Evolutionary conservation across 2,329 filamentous ascomycete genomes (phyloP).

Genomic region (Zymoseptoria tritici): DNA sequence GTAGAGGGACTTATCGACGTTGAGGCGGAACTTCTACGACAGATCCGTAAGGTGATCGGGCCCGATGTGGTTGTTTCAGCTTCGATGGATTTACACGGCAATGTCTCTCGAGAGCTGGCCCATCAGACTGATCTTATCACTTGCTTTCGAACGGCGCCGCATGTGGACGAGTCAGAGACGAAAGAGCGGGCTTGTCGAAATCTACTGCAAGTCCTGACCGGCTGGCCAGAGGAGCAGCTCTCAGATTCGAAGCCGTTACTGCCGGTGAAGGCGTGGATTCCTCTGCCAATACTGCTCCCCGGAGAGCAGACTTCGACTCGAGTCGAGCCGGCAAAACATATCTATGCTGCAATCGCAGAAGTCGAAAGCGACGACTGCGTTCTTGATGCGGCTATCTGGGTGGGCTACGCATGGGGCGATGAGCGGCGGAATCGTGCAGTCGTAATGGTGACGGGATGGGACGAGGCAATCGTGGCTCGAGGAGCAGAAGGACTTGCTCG

Average conservation of each 20-base stretch:
- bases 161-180: slow-evolving; percentile 14
- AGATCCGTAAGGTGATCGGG: slow-evolving; percentile 13
- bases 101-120: slow-evolving; percentile 13
- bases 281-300: slow-evolving; percentile 12
- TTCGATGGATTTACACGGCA: slow-evolving; percentile 19
- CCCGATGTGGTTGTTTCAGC: slow-evolving; percentile 13
- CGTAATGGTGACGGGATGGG: slow-evolving; percentile 16
- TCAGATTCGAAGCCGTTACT: neutral
- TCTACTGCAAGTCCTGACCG: slow-evolving; percentile 7
- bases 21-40: slow-evolving; percentile 13
- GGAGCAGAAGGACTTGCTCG: slow-evolving; percentile 13
- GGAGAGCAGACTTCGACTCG: slow-evolving; percentile 18
- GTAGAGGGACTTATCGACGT: slow-evolving; percentile 14
- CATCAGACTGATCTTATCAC: slow-evolving; percentile 14
- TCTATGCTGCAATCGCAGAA: slow-evolving; percentile 12
- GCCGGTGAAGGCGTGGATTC: slow-evolving; percentile 17
- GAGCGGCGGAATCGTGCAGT: slow-evolving; percentile 14
- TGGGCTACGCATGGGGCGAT: slow-evolving; percentile 19
- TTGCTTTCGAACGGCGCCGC: slow-evolving; percentile 16
- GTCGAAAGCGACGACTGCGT: slow-evolving; percentile 10
- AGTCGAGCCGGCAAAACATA: slow-evolving; percentile 12
- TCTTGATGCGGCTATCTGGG: slow-evolving; percentile 15
- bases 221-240: neutral
- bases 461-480: slow-evolving; percentile 4
- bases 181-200: slow-evolving; percentile 14